Conservation (phyloP, 169 alveolate species). For the Condylostoma magnum region DNA sequence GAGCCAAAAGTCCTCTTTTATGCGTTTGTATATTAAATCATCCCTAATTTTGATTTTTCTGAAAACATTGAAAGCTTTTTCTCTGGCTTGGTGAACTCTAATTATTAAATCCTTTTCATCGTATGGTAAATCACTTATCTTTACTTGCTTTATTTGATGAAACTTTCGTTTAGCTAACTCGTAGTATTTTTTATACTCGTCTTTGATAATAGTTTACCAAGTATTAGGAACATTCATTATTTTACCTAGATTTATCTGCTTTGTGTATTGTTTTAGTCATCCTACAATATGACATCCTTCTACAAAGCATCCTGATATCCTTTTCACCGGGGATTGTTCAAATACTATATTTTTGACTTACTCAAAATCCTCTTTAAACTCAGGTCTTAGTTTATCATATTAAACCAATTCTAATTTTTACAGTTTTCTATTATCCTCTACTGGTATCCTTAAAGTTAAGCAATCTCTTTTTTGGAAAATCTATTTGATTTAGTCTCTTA, state of each 20-base stretch:
- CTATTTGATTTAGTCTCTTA: slow-evolving; percentile 65
- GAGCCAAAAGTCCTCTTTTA: slow-evolving; percentile 7
- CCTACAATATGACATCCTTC: slow-evolving; percentile 47
- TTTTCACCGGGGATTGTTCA: slow-evolving; percentile 58
- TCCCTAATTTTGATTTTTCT: neutral
- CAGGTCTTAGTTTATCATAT: slow-evolving; percentile 39
- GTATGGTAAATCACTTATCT: slow-evolving; percentile 3
- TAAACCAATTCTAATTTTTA: slow-evolving; percentile 45
- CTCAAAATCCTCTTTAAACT: slow-evolving; percentile 56
- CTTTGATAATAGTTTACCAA: slow-evolving; percentile 3
- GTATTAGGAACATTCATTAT: neutral
- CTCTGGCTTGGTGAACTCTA: slow-evolving; percentile 6
- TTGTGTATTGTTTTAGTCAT: neutral
- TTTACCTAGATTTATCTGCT: neutral
- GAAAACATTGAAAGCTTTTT: neutral
- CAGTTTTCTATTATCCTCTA: slow-evolving; percentile 56
- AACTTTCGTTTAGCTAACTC: neutral
- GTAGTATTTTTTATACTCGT: neutral
- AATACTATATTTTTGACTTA: slow-evolving; percentile 49
- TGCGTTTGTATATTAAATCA: neutral
- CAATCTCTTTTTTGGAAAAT: slow-evolving; percentile 76
- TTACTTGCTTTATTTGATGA: neutral
- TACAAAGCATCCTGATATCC: slow-evolving; percentile 50
- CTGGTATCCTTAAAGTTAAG: slow-evolving; percentile 78
- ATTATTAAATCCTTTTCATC: slow-evolving; percentile 10